Conservation (phyloP, 345 rosid genomes). For the Acer yangbiense region DNA sequence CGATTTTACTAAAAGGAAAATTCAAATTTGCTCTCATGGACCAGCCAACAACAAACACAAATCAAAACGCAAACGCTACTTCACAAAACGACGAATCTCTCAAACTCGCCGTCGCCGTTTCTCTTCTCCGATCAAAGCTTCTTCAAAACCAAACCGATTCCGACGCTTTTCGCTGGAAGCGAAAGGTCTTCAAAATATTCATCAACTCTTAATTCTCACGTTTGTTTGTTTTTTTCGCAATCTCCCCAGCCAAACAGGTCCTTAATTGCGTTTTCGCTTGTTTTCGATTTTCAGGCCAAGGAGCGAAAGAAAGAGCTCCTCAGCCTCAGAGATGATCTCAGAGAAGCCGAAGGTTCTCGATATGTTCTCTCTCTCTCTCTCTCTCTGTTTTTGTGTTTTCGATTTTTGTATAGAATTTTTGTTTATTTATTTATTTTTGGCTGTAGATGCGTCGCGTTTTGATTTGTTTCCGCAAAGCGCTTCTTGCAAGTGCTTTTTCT, state of each 20-base stretch:
- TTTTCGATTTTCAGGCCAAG: conserved; percentile 58
- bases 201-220: not conserved
- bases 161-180: conserved; percentile 81
- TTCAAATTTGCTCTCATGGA: conserved; percentile 26
- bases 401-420: too few species aligned
- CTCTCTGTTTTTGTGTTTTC: not conserved
- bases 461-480: conserved; percentile 64
- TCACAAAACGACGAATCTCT: conserved; percentile 45
- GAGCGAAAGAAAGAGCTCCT: conserved; percentile 77
- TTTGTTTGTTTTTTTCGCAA: not conserved
- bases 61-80: conserved; percentile 18
- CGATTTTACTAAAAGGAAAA: not conserved
- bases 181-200: conserved; percentile 53
- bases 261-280: not conserved
- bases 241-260: conserved; percentile 10
- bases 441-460: conserved; percentile 53
- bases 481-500: conserved; percentile 88
- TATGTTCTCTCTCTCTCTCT: not conserved
- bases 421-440: not conserved
- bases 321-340: conserved; percentile 73
- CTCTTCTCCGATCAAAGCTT: conserved; percentile 77
- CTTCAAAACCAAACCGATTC: conserved; percentile 40
- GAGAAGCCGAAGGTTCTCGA: conserved; percentile 69
- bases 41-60: conserved; percentile 20
- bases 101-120: conserved; percentile 72